Percentiles rank a stretch among this genome's conserved stretches.
Evolutionary conservation across 805 yeast genomes (phyloP).

Genomic region (Isabelozyma pseudorhagii): DNA sequence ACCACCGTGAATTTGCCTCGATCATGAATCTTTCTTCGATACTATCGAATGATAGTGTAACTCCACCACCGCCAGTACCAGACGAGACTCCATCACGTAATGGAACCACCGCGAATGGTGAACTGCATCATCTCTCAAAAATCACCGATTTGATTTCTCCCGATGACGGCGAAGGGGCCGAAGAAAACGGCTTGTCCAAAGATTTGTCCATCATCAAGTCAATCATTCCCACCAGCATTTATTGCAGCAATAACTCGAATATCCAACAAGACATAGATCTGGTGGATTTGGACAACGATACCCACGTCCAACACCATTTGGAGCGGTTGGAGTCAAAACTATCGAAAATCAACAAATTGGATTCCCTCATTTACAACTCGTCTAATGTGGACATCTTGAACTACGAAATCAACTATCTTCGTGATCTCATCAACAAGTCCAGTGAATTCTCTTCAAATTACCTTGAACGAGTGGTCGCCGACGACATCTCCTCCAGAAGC

Average conservation of each 20-base stretch:
- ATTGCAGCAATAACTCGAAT: not conserved
- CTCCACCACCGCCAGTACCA: conserved; percentile 2
- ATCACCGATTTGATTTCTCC: not conserved
- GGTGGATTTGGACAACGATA: not conserved
- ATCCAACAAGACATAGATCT: not conserved
- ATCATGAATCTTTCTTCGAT: conserved; percentile 34
- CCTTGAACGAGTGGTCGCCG: conserved; percentile 34
- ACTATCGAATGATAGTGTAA: conserved; percentile 23
- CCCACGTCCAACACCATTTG: conserved; percentile 4
- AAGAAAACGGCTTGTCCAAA: conserved; percentile 2
- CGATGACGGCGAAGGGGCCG: not conserved
- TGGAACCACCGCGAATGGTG: not conserved
- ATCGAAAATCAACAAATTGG: conserved; percentile 10
- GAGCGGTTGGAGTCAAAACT: conserved; percentile 8
- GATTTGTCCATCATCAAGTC: conserved; percentile 1
- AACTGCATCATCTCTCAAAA: not conserved
- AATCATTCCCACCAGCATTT: not conserved
- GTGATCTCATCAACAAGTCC: conserved; percentile 13
- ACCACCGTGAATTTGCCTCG: not conserved
- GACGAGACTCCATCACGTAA: not conserved
- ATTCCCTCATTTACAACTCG: conserved; percentile 8
- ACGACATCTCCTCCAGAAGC: conserved; percentile 26
- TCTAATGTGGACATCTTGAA: conserved; percentile 16
- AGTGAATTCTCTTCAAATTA: conserved; percentile 26
- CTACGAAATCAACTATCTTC: conserved; percentile 12